These are phyloP conservation scores for Crithidia fasciculata DNA, from an alignment of 208 protist genomes.

Conservation along the genomic window DNA sequence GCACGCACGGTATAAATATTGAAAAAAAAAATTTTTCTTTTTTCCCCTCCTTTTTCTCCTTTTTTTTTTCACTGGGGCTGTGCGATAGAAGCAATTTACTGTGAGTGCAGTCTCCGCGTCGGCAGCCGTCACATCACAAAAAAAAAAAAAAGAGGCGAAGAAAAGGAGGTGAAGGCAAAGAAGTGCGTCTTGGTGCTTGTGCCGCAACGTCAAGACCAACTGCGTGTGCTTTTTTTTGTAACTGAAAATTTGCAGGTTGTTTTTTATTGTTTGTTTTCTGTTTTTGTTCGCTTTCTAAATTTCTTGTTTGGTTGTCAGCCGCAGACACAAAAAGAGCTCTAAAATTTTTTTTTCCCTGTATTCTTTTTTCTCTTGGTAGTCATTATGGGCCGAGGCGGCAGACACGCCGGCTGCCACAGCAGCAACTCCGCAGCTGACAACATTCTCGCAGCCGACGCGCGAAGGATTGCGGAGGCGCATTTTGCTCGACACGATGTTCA, in stretches of 20 bases:
- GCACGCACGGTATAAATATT: too few species aligned
- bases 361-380: background rate
- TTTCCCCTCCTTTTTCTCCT: too few species aligned
- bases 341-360: background rate
- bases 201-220: too few species aligned
- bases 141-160: too few species aligned
- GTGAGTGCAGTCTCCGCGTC: too few species aligned
- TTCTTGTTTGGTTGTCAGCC: constrained; percentile 10
- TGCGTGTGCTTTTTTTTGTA: background rate
- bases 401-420: constrained; percentile 3
- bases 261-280: constrained; percentile 21
- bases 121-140: too few species aligned
- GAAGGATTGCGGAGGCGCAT: background rate
- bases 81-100: too few species aligned
- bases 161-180: too few species aligned
- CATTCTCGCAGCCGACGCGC: background rate
- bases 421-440: background rate
- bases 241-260: background rate
- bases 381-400: constrained; percentile 8
- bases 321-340: constrained; percentile 1
- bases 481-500: background rate
- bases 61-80: too few species aligned
- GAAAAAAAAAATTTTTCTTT: too few species aligned
- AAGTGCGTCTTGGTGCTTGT: too few species aligned
- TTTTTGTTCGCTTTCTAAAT: background rate